A percentile compares a stretch with the other conserved stretches of the same genome.
Evolutionary conservation across 352 stramenopile species (phyloP).

Genomic region (Phytophthora hybrid): DNA sequence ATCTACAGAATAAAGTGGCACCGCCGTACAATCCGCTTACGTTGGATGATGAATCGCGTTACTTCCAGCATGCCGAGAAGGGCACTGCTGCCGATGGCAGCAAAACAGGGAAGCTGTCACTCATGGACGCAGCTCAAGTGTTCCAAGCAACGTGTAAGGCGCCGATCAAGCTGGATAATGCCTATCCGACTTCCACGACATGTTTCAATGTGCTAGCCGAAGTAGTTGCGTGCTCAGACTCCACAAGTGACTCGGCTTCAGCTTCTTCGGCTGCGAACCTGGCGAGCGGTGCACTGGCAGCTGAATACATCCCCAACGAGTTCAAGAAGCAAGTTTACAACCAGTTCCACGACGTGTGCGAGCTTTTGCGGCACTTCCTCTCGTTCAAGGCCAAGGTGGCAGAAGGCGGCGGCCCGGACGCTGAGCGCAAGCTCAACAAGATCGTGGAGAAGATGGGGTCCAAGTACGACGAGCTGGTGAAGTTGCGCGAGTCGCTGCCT

Average conservation of each 20-base stretch:
- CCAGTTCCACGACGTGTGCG: constrained; percentile 87
- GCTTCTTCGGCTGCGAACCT: constrained; percentile 61
- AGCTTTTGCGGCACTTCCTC: constrained; percentile 85
- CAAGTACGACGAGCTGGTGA: constrained; percentile 90
- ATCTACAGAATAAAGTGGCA: constrained; percentile 59
- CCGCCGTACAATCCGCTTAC: constrained; percentile 81
- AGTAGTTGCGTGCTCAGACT: constrained; percentile 72
- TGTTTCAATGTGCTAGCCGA: constrained; percentile 70
- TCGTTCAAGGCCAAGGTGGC: constrained; percentile 82
- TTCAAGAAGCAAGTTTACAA: constrained; percentile 91
- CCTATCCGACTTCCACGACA: constrained; percentile 61
- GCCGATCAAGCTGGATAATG: constrained; percentile 57
- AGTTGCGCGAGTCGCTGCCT: constrained; percentile 81
- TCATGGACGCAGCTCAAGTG: constrained; percentile 46
- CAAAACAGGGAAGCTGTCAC: constrained; percentile 29
- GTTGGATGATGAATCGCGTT: constrained; percentile 83
- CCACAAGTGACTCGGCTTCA: constrained; percentile 59
- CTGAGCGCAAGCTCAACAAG: constrained; percentile 79
- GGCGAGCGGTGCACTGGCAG: constrained; percentile 60
- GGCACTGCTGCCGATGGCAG: constrained; percentile 31
- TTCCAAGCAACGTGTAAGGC: constrained; percentile 59
- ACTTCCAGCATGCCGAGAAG: constrained; percentile 71
- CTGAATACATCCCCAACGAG: constrained; percentile 83
- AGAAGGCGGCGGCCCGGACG: constrained; percentile 58
- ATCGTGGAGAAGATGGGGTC: constrained; percentile 90